Base-by-base conservation (phyloP, 116 monocot genomes). In the Thalassia testudinum region DNA sequence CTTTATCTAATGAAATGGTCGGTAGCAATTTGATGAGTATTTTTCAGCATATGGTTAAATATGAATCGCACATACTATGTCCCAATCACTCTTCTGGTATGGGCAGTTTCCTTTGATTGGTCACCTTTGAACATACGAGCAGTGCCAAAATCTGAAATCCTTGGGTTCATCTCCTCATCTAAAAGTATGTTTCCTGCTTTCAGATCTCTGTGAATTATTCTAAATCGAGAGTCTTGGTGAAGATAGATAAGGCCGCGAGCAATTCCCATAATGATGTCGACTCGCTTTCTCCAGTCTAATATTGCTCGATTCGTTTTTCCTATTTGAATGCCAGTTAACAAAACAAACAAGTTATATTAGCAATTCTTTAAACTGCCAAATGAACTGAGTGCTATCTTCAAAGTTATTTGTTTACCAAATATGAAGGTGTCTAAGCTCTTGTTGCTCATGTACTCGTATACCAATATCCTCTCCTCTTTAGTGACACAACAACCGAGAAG, bases 371-470 rank as follows among this genome's bases (percentile, higher is more conserved):
- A 34, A 34, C 30, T 34, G 30, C 30, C 10, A 34, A 34, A 34
- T 5, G 3, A 34, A 34, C 3, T 3, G 10, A 34, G 30, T n/a
- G n/a, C n/a, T n/a, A n/a, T n/a, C n/a, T n/a, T n/a, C n/a, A n/a
- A n/a, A n/a, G n/a, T n/a, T n/a, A n/a, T n/a, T n/a, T n/a, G 30
- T 16, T 26, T 52, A 52, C 52, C 65, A 42, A 65, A 65, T 1
- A 65, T 34, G n/a, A 65, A 49, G 18, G 43, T 50, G 37, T 65
- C 65, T 23, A 65, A 30, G 42, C 65, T 65, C 10, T 25, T 56
- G 19, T 67, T 67, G 0, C 27, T 50, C 42, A 67, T 59, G 59
- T 59, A 67, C 13, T 67, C 58, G 7, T 67, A 67, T 0, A 67
- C 51, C 0, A 67, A 26, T 19, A 67, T 38, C 51, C 54, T 56